These are phyloP conservation scores for Thinopyrum elongatum DNA, from an alignment of 176 grass and related monocot genomes.

Conservation along the genomic window DNA sequence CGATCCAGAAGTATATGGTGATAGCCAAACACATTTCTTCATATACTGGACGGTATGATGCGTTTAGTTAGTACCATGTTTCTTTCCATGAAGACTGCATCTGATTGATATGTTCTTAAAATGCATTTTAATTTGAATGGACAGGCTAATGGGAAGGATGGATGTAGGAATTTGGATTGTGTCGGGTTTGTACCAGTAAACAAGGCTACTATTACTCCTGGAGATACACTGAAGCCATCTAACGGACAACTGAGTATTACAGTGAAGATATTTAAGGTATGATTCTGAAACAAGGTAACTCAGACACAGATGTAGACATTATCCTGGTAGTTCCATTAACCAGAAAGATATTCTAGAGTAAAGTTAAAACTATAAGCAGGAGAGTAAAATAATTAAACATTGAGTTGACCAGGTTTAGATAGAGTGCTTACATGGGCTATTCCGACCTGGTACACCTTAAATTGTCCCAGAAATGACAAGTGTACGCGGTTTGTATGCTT, in stretches of 20 bases:
- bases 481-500: neutral
- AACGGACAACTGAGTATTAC: neutral
- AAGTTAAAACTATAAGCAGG: neutral
- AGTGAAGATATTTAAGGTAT: slow-evolving; percentile 20
- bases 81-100: neutral
- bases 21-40: slow-evolving; percentile 20
- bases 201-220: neutral
- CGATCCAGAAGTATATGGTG: neutral
- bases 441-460: too few species aligned
- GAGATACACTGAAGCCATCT: neutral
- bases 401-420: too few species aligned
- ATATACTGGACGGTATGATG: neutral
- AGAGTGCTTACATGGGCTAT: too few species aligned
- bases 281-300: neutral
- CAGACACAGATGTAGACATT: neutral
- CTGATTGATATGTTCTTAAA: neutral
- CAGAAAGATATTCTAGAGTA: neutral
- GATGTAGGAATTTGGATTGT: neutral
- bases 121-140: neutral
- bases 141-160: neutral
- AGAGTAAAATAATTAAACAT: too few species aligned
- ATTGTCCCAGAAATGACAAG: too few species aligned
- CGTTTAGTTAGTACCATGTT: neutral
- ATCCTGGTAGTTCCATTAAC: neutral
- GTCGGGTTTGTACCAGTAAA: slow-evolving; percentile 12